phyloP scores from a whole-genome alignment of 1,284 basidiomycete genomes.

The Sanghuangporus baumii region DNA sequence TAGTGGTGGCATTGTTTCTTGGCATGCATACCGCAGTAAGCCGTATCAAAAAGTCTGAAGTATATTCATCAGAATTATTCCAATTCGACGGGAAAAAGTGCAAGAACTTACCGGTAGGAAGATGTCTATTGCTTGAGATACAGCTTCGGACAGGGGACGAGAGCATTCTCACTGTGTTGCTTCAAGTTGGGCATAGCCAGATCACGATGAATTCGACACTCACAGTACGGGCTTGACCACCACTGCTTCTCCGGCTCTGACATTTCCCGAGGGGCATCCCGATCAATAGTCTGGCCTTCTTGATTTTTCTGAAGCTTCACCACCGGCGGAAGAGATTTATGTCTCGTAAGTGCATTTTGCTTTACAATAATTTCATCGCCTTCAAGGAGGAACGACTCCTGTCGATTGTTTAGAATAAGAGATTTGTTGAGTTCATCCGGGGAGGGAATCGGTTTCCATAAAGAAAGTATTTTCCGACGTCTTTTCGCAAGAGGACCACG shows the following conservation, averaged over 20 bases:
- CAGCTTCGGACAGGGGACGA: constrained; percentile 56
- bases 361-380: constrained; percentile 46
- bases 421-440: constrained; percentile 34
- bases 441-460: constrained; percentile 26
- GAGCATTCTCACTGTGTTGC: constrained; percentile 64
- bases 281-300: constrained; percentile 21
- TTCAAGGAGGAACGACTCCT: constrained; percentile 53
- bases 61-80: neutral
- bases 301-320: constrained; percentile 28
- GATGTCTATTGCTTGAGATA: constrained; percentile 38
- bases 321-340: constrained; percentile 53
- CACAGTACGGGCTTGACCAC: constrained; percentile 73
- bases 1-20: constrained; percentile 18
- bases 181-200: neutral
- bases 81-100: neutral
- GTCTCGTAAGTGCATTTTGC: constrained; percentile 39
- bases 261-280: constrained; percentile 51
- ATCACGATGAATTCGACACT: constrained; percentile 25
- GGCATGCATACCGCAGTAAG: constrained; percentile 44
- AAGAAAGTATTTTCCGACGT: constrained; percentile 9
- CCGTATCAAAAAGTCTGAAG: constrained; percentile 61
- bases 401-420: constrained; percentile 32
- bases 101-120: constrained; percentile 49
- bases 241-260: constrained; percentile 51
- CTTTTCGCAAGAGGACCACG: constrained; percentile 2